Percentiles rank a stretch among this genome's conserved stretches.
These are phyloP conservation scores for Penicillium bialowiezense DNA, from an alignment of 495 filamentous ascomycete genomes.

Conservation along the genomic window DNA sequence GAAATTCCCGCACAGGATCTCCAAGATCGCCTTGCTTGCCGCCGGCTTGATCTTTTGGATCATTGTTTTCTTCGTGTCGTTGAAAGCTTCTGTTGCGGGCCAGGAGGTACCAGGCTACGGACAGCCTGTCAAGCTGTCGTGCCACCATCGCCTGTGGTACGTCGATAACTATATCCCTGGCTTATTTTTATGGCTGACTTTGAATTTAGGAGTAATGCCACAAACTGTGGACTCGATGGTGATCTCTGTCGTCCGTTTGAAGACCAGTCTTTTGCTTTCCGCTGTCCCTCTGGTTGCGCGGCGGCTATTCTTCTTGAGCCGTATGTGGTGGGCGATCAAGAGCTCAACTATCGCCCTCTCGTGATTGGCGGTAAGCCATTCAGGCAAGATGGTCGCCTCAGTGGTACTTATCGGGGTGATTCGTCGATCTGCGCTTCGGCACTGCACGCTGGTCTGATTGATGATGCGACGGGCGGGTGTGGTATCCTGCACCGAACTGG, in stretches of 20 bases:
- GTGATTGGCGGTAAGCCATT: constrained; percentile 65
- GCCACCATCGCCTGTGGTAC: constrained; percentile 52
- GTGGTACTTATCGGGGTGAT: constrained; percentile 67
- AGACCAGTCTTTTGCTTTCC: constrained; percentile 63
- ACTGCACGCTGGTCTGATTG: constrained; percentile 69
- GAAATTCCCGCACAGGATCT: constrained; percentile 51
- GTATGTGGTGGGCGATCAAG: constrained; percentile 64
- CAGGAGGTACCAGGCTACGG: constrained; percentile 62
- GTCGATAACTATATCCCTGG: constrained; percentile 3
- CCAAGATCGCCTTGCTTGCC: constrained; percentile 50
- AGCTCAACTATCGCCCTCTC: constrained; percentile 60
- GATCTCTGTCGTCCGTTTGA: constrained; percentile 70
- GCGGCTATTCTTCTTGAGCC: constrained; percentile 64
- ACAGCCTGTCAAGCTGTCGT: constrained; percentile 50
- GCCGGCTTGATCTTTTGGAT: constrained; percentile 62
- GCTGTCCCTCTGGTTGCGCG: constrained; percentile 69
- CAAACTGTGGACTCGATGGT: constrained; percentile 69
- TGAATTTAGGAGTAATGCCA: constrained; percentile 46
- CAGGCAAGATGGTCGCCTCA: constrained; percentile 28
- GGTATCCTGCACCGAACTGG: constrained; percentile 66
- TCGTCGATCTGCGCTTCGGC: constrained; percentile 74
- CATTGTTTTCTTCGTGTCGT: constrained; percentile 58
- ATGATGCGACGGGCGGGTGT: constrained; percentile 64
- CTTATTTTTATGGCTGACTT: not conserved
- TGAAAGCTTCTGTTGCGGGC: constrained; percentile 54